phyloP scores from a whole-genome alignment of 345 rosid genomes.

The Erysimum cheiranthoides region DNA sequence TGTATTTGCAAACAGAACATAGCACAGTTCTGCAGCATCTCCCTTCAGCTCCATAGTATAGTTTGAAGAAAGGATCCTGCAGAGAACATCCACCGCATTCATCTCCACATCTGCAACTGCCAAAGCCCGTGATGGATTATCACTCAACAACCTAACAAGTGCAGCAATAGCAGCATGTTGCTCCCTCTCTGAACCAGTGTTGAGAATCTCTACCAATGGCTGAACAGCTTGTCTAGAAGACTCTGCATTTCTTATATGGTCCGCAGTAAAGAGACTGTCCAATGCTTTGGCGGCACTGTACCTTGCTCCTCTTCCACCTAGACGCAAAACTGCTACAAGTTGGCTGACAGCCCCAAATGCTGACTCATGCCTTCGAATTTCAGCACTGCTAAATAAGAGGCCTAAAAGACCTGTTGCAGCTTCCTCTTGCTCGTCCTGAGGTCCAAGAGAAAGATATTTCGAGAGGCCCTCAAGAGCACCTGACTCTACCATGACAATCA shows the following conservation, averaged over 20 bases:
- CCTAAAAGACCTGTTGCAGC: constrained; percentile 98
- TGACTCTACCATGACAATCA: constrained; percentile 94
- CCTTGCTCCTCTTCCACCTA: constrained; percentile 98
- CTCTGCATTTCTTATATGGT: constrained; percentile 96
- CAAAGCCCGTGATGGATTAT: constrained; percentile 93
- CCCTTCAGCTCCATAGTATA: constrained; percentile 96
- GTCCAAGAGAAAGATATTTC: constrained; percentile 97
- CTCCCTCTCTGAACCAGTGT: constrained; percentile 91
- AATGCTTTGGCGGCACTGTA: constrained; percentile 96
- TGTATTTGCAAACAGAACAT: constrained; percentile 91
- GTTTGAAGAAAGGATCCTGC: constrained; percentile 92
- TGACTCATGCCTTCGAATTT: constrained; percentile 96
- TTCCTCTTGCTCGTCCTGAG: constrained; percentile 98
- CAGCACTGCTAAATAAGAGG: constrained; percentile 83
- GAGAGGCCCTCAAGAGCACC: constrained; percentile 96
- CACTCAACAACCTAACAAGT: constrained; percentile 89
- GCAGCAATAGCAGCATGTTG: constrained; percentile 99
- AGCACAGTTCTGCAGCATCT: constrained; percentile 97
- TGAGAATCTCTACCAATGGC: constrained; percentile 97
- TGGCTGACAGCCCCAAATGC: constrained; percentile 94
- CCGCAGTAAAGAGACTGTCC: constrained; percentile 95
- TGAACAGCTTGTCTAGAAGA: constrained; percentile 95
- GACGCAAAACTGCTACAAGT: constrained; percentile 93
- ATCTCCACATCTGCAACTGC: constrained; percentile 98
- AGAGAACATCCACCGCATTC: constrained; percentile 98